Evolutionary conservation across 345 rosid species (phyloP).

Genomic region (Iberis pinnata): DNA sequence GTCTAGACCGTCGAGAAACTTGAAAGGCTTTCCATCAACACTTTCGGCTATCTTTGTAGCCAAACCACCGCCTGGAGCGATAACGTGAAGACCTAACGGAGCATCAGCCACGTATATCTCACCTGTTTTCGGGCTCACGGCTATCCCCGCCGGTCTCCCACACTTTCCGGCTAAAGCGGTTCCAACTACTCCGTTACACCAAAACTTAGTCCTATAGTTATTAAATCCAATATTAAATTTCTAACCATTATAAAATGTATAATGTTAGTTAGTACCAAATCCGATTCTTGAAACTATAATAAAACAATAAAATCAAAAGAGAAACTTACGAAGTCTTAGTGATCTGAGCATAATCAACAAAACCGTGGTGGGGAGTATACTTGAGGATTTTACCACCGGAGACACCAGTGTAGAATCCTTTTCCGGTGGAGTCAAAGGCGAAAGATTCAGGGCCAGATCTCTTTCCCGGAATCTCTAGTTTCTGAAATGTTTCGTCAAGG

Average conservation of each 20-base stretch:
- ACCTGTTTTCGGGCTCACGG: conserved; percentile 26
- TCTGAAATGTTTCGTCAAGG: conserved; percentile 16
- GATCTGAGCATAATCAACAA: conserved; percentile 21
- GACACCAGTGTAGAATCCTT: conserved; percentile 40
- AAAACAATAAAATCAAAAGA: not conserved
- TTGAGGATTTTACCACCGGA: conserved; percentile 41
- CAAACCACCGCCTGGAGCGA: conserved; percentile 36
- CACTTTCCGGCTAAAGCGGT: conserved; percentile 25
- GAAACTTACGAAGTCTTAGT: conserved; percentile 24
- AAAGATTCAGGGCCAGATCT: conserved; percentile 31
- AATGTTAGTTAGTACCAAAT: not conserved
- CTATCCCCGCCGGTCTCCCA: conserved; percentile 43
- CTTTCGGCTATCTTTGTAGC: conserved; percentile 34
- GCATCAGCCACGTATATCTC: conserved; percentile 45
- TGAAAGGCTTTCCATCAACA: conserved; percentile 26
- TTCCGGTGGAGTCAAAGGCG: conserved; percentile 23
- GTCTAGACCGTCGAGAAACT: conserved; percentile 37
- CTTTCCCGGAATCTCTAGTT: conserved; percentile 22
- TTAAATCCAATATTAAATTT: too few relatives aligned
- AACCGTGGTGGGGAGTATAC: conserved; percentile 25
- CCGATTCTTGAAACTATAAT: not conserved
- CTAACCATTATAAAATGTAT: too few relatives aligned
- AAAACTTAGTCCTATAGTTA: conserved; percentile 4
- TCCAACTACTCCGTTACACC: conserved; percentile 33
- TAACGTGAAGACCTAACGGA: conserved; percentile 35